Base-by-base conservation (phyloP, 257 asterid genomes). In the Linaria vulgaris region DNA sequence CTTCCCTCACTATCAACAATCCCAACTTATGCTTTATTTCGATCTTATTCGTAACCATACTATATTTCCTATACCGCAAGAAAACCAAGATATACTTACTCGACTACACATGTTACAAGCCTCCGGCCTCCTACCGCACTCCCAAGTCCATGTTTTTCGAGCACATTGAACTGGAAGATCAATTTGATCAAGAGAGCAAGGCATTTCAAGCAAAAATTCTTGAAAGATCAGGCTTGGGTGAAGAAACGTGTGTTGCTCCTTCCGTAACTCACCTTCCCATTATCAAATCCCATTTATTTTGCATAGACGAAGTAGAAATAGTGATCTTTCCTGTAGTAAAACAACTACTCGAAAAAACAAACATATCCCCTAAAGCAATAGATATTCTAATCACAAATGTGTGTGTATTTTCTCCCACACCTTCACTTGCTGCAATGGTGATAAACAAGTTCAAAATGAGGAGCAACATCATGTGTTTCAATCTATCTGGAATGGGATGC, bases 401-500 rank as follows among this genome's bases (percentile, higher is more conserved):
- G 9, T 34, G 41, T 7, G 41, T 34, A 3, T 34, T 34, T 34
- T 34, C 41, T 34, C 41, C 41, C 41, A 34, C 41, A 34, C 41
- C 41, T 34, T 34, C 88, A 0, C 73, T 82, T 6, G 76, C 88
- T 38, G 77, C 88, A 55, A 76, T 82, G 85, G 74, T 82, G 10
- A 71, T 82, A 1, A 82, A 79, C 56, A 74, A 58, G 5, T 82
- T 79, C 66, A 82, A 82, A 70, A 43, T 82, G 1, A 51, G 82
- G 4, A 79, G 70, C n/a, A 70, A 71, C 3, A 31, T 75, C 0
- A 61, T 25, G 17, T 70, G 68, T 70, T 75, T 75, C 56, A 81
- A 81, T 54, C 64, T 81, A 9, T 79, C 82, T 3, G 85, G 88
- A 10, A 82, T 82, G 79, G 84, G 87, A 4, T 82, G 87, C 62